Evolutionary conservation across 2,329 filamentous ascomycete genomes (phyloP), one percentile per base, ranked within the genome.

Genomic region (Metarhizium sp.): DNA sequence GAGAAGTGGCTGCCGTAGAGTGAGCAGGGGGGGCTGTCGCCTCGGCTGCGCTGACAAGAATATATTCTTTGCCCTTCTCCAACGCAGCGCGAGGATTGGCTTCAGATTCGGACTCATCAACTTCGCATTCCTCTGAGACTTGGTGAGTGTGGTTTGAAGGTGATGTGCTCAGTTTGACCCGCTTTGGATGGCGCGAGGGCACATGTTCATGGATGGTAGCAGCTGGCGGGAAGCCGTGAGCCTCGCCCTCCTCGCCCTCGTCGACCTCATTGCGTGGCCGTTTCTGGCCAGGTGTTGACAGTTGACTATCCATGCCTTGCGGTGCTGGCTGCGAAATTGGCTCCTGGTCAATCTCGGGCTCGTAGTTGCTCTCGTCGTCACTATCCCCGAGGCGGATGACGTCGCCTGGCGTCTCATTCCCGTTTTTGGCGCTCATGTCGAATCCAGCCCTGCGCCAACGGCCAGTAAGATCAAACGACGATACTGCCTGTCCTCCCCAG

Each of bases 61-160:
- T n/a, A 16, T 13, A 32, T 11, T n/a, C 42, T 52, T 51, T 58
- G 50, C 53, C 56, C 30, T n/a, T 42, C 40, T 58, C 56, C 18
- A 58, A 46, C 25, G 50, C 56, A 48, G 50, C 50, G 34, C 56
- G 53, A n/a, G 56, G 56, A 32, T 58, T 58, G 4, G 42, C 5
- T 11, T 55, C 56, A 25, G 45, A 53, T 11, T 55, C 55, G 10
- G 55, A 60, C 43, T 68, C 65, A 29, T 66, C 66, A 51, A 68
- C 62, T 59, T 72, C 67, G 25, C 68, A 69, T 55, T 71, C 69
- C 53, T 73, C 69, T 18, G 63, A 62, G 51, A 58, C 60, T 16
- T 57, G 55, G 20, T 55, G 43, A 40, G 40, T 32, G 48, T 42
- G 55, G 38, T 50, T 51, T 8, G 18, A 43, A 8, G 55, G 34